Evolutionary conservation across 495 filamentous ascomycete species (phyloP).

Genomic region (Hypoxylon perforatum): DNA sequence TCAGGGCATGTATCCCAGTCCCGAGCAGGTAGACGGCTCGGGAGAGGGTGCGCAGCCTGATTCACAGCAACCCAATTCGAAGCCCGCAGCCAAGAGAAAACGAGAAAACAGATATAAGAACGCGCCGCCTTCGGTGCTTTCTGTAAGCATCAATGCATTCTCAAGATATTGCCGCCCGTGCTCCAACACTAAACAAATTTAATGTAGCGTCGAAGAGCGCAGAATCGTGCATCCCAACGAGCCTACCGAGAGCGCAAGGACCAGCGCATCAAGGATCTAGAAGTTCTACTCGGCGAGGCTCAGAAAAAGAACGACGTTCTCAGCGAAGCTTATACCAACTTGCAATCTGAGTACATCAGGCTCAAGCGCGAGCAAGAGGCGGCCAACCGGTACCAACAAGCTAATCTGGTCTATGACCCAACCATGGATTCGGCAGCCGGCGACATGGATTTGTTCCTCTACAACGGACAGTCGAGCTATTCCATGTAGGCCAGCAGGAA

Average conservation of each 20-base stretch:
- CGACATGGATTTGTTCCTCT: slow-evolving; percentile 38
- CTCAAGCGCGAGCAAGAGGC: slow-evolving; percentile 49
- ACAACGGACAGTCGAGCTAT: slow-evolving; percentile 24
- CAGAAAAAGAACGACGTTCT: slow-evolving; percentile 58
- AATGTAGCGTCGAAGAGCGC: slow-evolving; percentile 64
- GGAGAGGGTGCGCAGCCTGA: slow-evolving; percentile 50
- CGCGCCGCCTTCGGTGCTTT: slow-evolving; percentile 59
- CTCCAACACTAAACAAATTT: slow-evolving; percentile 34
- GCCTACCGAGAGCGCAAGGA: slow-evolving; percentile 89
- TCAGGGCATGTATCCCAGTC: slow-evolving; percentile 50
- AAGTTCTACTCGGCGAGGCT: slow-evolving; percentile 73
- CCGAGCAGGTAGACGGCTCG: slow-evolving; percentile 47
- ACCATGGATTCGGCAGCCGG: slow-evolving; percentile 20
- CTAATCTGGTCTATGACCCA: slow-evolving; percentile 32
- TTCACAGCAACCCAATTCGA: slow-evolving; percentile 48
- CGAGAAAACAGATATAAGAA: slow-evolving; percentile 63
- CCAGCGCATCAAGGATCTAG: slow-evolving; percentile 81
- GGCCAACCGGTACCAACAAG: slow-evolving; percentile 32
- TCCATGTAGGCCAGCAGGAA: slow-evolving; percentile 20
- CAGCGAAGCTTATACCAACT: slow-evolving; percentile 52
- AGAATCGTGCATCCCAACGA: slow-evolving; percentile 73
- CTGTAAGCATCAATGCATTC: slow-evolving; percentile 46
- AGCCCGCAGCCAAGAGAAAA: slow-evolving; percentile 57
- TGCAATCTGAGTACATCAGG: slow-evolving; percentile 54
- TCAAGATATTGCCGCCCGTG: not conserved